phyloP scores from a whole-genome alignment of 805 yeast species.

The Candida xiaguanensis region DNA sequence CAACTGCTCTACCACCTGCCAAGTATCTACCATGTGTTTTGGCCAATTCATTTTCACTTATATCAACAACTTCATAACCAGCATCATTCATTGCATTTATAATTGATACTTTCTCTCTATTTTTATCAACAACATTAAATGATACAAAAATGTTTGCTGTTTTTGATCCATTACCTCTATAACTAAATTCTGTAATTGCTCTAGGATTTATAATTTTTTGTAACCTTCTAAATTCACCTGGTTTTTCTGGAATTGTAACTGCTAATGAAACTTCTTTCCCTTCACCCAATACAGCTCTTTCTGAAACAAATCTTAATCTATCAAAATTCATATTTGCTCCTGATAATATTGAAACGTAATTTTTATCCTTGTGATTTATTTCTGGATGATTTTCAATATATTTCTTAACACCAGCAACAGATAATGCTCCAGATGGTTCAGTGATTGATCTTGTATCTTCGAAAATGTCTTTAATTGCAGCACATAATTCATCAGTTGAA shows the following conservation, averaged over 20 bases:
- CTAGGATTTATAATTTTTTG: slow-evolving; percentile 82
- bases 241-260: slow-evolving; percentile 86
- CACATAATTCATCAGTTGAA: slow-evolving; percentile 88
- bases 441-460: slow-evolving; percentile 92
- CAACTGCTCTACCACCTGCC: slow-evolving; percentile 74
- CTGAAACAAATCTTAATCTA: slow-evolving; percentile 90
- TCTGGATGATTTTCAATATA: slow-evolving; percentile 69
- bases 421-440: slow-evolving; percentile 96
- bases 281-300: slow-evolving; percentile 97
- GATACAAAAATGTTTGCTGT: slow-evolving; percentile 83
- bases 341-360: slow-evolving; percentile 80
- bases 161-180: slow-evolving; percentile 58
- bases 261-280: slow-evolving; percentile 93
- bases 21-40: slow-evolving; percentile 94
- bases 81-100: slow-evolving; percentile 52
- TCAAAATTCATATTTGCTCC: slow-evolving; percentile 99
- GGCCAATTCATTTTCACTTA: slow-evolving; percentile 91
- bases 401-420: slow-evolving; percentile 91
- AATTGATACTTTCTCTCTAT: slow-evolving; percentile 66
- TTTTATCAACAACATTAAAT: slow-evolving; percentile 76
- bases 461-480: slow-evolving; percentile 94
- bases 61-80: slow-evolving; percentile 63
- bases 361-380: slow-evolving; percentile 61
- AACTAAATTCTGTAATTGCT: slow-evolving; percentile 89
- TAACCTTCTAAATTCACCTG: slow-evolving; percentile 82